Evolutionary conservation across 208 protist species (phyloP), one percentile per base, ranked within the genome.

Genomic region (Crithidia expoeki): DNA sequence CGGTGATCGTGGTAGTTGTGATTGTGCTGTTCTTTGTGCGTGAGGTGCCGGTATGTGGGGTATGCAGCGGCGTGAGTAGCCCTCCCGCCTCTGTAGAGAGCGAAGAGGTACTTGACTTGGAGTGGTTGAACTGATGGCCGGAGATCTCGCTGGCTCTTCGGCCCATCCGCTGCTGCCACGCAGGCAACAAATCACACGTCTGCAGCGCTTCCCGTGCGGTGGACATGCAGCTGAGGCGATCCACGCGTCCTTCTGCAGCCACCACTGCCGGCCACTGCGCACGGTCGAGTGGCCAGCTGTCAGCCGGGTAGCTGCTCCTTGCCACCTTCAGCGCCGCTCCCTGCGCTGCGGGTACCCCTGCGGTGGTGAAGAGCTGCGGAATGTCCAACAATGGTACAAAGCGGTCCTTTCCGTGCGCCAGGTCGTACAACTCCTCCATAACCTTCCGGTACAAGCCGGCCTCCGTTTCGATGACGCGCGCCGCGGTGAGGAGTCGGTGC

Each of bases 331-430:
- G 28, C 30, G 38, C 46, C 38, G 33, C 33, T 16, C 33, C 46
- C 0, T 70, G 53, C 10, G 51, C 49, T 17, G 27, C 4, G 19
- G 56, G 28, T 27, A 2, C 33, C 23, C 25, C 38, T 27, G 44
- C 11, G 25, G 9, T 55, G 27, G 6, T 47, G 36, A 91, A 73
- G n/a, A 91, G 46, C n/a, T 68, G 58, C 11, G 84, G 77, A 1
- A 78, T 74, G 11, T 67, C 49, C 6, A 93, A 69, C 46, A 93
- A 11, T 12, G 79, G 80, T 46, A 85, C 74, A 64, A 93, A 93
- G 46, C 47, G 66, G 2, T 67, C 68, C 46, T 79, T 47, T n/a
- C 62, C 33, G 17, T 73, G 30, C n/a, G 82, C 86, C 30, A 88
- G 65, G 2, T 64, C 11, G 52, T 63, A 72, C 23, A 92, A 59